Evolutionary conservation across 345 rosid species (phyloP), one percentile per base, ranked within the genome.

Genomic region (Pistacia vera): DNA sequence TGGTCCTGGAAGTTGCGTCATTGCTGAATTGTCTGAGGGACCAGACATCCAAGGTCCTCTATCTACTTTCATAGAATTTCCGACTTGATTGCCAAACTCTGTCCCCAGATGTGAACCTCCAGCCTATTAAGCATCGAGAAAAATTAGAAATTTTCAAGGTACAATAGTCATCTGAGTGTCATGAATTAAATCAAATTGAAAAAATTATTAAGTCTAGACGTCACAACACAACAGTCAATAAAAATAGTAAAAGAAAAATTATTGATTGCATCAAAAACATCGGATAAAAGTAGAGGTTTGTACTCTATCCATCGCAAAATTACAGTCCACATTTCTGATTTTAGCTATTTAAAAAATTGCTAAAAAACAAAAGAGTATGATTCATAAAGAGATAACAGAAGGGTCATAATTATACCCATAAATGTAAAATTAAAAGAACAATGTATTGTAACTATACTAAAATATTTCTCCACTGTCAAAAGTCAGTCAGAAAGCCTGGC

Each of bases 1-100:
- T 67, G 90, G 85, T 60, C 88, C 92, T 72, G 88, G 84, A 77
- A 85, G 89, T 81, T 89, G 96, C 33, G 85, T 12, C 72, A 80
- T 69, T 62, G 80, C 51, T 38, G 87, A 84, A 83, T 83, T 83
- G 52, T 95, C 98, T 58, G 88, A 78, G n/a, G 80, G 91, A 74
- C 89, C 88, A 71, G 92, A 74, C 82, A 91, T 88, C 99, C 97
- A 92, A 68, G 95, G 74, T 78, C 93, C 97, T 86, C 97, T 81
- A 66, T 93, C 98, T 30, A 82, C 79, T 73, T 86, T 90, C 87
- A 86, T 83, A 25, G 88, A 68, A 72, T 80, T 84, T 63, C 89
- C 92, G 74, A 75, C 74, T 71, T 88, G 96, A 80, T 84, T 89
- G 85, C 79, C 83, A 80, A 78, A 88, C 49, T 92, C 95, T 10